phyloP scores from a whole-genome alignment of 192 early-diverging fungal genomes.

The Haplosporangium gracile region DNA sequence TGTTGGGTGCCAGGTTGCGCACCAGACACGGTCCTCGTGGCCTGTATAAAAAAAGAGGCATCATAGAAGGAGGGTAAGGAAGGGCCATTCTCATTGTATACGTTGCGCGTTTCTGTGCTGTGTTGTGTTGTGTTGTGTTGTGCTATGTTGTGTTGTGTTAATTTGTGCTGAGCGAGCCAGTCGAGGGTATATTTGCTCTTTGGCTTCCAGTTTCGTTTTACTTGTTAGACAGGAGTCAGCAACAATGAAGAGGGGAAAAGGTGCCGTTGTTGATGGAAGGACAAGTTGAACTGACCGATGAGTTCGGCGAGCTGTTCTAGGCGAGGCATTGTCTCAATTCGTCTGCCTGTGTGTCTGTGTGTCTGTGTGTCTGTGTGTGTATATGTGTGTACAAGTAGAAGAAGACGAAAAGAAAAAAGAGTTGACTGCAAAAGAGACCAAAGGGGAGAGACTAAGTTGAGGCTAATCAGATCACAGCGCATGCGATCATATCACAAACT shows the following conservation, averaged over 20 bases:
- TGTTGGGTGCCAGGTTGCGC: slow-evolving; percentile 86
- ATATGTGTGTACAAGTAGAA: not conserved
- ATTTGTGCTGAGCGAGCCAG: too few species aligned
- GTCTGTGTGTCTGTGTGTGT: not conserved
- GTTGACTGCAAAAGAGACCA: not conserved
- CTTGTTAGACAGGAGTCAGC: not conserved
- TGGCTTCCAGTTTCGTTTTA: not conserved
- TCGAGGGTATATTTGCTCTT: not conserved
- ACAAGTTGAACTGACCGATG: slow-evolving; percentile 56
- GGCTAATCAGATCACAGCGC: slow-evolving; percentile 22
- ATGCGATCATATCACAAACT: slow-evolving; percentile 10
- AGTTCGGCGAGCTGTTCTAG: slow-evolving; percentile 72
- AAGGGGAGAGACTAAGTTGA: not conserved
- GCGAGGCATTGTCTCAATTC: slow-evolving; percentile 49
- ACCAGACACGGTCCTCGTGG: slow-evolving; percentile 91
- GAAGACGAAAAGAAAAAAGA: not conserved
- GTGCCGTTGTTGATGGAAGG: not conserved
- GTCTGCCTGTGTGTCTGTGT: not conserved
- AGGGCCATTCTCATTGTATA: not conserved
- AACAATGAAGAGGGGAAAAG: not conserved
- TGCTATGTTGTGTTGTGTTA: too few species aligned
- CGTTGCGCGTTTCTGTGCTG: not conserved
- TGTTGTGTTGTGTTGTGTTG: too few species aligned
- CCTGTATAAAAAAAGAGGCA: slow-evolving; percentile 50
- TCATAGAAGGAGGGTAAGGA: not conserved